Base-by-base conservation (phyloP, 768 basidiomycete genomes). In the Suillus sp. region DNA sequence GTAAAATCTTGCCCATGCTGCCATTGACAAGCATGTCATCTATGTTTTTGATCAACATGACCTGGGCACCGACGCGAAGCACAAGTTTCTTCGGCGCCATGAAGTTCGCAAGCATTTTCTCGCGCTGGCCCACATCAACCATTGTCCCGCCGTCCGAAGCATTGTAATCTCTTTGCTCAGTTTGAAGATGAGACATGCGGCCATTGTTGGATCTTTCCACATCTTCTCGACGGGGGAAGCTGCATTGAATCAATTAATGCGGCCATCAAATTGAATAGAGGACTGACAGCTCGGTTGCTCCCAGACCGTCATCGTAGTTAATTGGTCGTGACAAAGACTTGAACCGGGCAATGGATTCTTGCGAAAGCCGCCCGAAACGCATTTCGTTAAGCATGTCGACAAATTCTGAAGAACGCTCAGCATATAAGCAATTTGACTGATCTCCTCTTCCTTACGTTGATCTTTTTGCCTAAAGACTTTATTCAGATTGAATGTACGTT, bases 301-400 rank as follows among this genome's bases (percentile, higher is more conserved):
- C 90, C 18, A 97, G 80, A 0, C 90, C 93, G 69, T 97, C 95
- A 10, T 84, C 82, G 68, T 93, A 95, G 3, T 78, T 63, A 22
- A 96, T 86, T n/a, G 81, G 74, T 38, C 95, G 81, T 2, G 85
- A 82, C n/a, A 99, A 79, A 0, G 77, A 78, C 67, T 75, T 84
- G 80, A 99, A 98, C 61, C 82, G 87, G 37, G 70, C 62, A 64
- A 95, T 88, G 0, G 95, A 95, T 25, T 79, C 77, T 3, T 70
- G 65, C 1, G 87, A 83, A 37, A 99, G 76, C 20, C 68, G 78
- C 3, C 97, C 97, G 68, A 94, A 96, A 18, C 97, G 87, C 97
- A 99, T 99, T 74, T 99, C 95, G 72, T 98, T 99, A 58, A 99
- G 80, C 95, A 99, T 99, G 74, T 93, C 83, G 58, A 99, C 86